Percentiles rank a stretch among this genome's conserved stretches.
These are phyloP conservation scores for Pisolithus orientalis DNA, from an alignment of 768 basidiomycete species.

Conservation along the genomic window DNA sequence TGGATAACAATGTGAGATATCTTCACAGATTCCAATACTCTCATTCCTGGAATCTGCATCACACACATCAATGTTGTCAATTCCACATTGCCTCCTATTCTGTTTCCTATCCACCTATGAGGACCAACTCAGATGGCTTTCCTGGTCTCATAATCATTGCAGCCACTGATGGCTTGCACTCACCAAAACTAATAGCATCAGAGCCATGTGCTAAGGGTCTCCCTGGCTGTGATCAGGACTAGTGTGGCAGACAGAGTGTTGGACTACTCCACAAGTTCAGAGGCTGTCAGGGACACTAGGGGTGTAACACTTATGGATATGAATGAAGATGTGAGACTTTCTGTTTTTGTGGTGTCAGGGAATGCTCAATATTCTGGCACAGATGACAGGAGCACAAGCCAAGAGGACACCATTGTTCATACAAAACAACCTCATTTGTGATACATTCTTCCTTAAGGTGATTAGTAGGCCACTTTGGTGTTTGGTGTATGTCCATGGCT, in stretches of 20 bases:
- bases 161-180: slow-evolving; percentile 37
- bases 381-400: slow-evolving; percentile 66
- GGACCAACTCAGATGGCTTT: slow-evolving; percentile 96
- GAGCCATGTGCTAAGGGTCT: slow-evolving; percentile 52
- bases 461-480: slow-evolving; percentile 51
- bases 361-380: slow-evolving; percentile 85
- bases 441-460: slow-evolving; percentile 97
- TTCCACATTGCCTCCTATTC: slow-evolving; percentile 60
- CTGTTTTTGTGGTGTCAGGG: slow-evolving; percentile 71
- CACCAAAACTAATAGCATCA: slow-evolving; percentile 59
- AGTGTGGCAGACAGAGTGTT: slow-evolving; percentile 60
- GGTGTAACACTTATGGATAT: slow-evolving; percentile 81
- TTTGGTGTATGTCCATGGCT: slow-evolving; percentile 1
- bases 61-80: slow-evolving; percentile 64
- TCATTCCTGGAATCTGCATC: slow-evolving; percentile 45
- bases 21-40: slow-evolving; percentile 50
- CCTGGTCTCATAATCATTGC: slow-evolving; percentile 73
- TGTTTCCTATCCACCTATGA: slow-evolving; percentile 74
- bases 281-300: slow-evolving; percentile 69
- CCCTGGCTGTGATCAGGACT: slow-evolving; percentile 49
- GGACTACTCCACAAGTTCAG: slow-evolving; percentile 43
- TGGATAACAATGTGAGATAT: slow-evolving; percentile 44
- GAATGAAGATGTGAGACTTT: slow-evolving; percentile 85
- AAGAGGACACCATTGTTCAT: slow-evolving; percentile 68
- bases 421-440: slow-evolving; percentile 97